Percentiles rank a stretch among this genome's conserved stretches.
These are phyloP conservation scores for Sisymbrium altissimum DNA, from an alignment of 345 rosid species.

Conservation along the genomic window DNA sequence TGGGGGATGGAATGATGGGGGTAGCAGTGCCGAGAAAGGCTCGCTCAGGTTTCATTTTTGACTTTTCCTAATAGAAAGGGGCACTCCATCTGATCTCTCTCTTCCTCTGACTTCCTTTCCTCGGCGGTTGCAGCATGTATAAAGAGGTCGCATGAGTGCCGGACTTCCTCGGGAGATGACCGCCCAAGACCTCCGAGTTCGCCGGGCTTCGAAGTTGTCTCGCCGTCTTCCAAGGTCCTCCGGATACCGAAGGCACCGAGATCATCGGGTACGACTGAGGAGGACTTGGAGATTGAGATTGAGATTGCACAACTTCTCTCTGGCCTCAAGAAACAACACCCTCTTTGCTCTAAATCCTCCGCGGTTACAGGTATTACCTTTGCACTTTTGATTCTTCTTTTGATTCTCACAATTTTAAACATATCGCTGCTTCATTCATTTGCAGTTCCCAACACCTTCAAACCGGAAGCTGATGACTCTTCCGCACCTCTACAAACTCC, in stretches of 20 bases:
- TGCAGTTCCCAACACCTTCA: slow-evolving; percentile 39
- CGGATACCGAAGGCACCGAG: slow-evolving; percentile 39
- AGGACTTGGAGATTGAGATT: slow-evolving; percentile 64
- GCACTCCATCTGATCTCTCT: too few species aligned
- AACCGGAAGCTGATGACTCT: slow-evolving; percentile 31
- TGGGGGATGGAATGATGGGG: slow-evolving; percentile 57
- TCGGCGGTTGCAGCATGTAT: slow-evolving; percentile 45
- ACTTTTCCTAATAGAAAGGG: too few species aligned
- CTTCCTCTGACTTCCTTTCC: too few species aligned
- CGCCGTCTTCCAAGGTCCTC: slow-evolving; percentile 45
- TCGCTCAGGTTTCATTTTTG: slow-evolving; percentile 50
- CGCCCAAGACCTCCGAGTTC: slow-evolving; percentile 39
- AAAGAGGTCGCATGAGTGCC: slow-evolving; percentile 56
- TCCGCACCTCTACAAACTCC: neutral
- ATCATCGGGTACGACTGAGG: slow-evolving; percentile 39
- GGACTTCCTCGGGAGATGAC: slow-evolving; percentile 42
- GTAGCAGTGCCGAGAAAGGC: slow-evolving; percentile 60
- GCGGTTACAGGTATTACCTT: slow-evolving; percentile 23
- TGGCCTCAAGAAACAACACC: slow-evolving; percentile 49
- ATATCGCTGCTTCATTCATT: neutral
- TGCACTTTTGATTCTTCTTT: neutral
- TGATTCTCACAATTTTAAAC: neutral
- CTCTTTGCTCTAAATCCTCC: slow-evolving; percentile 23
- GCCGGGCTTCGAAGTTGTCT: slow-evolving; percentile 40
- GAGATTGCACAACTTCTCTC: slow-evolving; percentile 64